Evolutionary conservation across 441 rosid species (phyloP), one percentile per base, ranked within the genome.

Genomic region (Mallotus japonicus): DNA sequence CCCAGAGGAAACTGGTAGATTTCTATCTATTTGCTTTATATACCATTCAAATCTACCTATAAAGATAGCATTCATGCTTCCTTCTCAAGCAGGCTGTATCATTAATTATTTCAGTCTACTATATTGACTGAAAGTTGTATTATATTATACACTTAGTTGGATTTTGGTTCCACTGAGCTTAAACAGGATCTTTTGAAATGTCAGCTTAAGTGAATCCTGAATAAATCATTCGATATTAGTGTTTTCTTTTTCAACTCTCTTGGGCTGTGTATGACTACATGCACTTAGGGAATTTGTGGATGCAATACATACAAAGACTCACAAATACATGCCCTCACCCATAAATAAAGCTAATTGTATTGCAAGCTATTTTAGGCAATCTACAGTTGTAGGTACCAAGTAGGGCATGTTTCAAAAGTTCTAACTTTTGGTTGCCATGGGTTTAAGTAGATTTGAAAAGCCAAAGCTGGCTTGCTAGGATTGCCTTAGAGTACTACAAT

Each of bases 1-100:
- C 12, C 19, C 51, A 14, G 34, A 22, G 40, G 62, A 54, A 68
- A 62, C 49, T 15, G 24, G 22, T 40, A 24, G 53, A 61, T 51
- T 3, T 67, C 58, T 63, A 24, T 42, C 3, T 64, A 14, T 62
- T 50, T 77, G 62, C 74, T 73, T 63, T 55, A 63, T 62, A 46
- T 47, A 54, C 70, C 40, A 46, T 34, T 53, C 28, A 53, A 22
- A 37, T 74, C 54, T 62, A 34, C 42, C 67, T 71, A 17, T 65
- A n/a, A n/a, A 2, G 28, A 34, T 49, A 13, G 19, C 5, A 28
- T 14, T 53, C 22, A 34, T 69, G 51, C 42, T 73, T 46, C 22
- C 20, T 56, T 28, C 56, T 47, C 56, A 49, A 37, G 46, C 61
- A 24, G 5, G 15, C 12, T 71, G 69, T 55, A 13, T 22, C 22